Percentiles rank a stretch among this genome's conserved stretches.
These are phyloP conservation scores for Emergomyces pasteurianus DNA, from an alignment of 2,329 filamentous ascomycete species.

Conservation along the genomic window DNA sequence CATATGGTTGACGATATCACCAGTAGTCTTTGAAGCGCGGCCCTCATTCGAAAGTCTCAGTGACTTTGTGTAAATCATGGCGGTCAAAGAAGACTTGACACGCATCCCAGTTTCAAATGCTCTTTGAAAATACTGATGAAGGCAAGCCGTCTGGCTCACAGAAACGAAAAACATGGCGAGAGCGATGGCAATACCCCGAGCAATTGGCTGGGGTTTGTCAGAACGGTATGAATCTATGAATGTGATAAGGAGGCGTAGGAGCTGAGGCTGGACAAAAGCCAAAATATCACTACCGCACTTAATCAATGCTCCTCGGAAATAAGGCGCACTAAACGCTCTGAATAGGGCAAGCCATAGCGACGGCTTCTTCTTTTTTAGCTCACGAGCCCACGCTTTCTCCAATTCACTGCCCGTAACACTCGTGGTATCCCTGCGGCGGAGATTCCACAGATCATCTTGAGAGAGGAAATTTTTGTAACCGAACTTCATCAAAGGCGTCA, in stretches of 20 bases:
- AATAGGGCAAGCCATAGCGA: conserved; percentile 81
- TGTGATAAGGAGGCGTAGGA: conserved; percentile 69
- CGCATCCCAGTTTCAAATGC: conserved; percentile 94
- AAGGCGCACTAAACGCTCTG: conserved; percentile 73
- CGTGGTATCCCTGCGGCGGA: conserved; percentile 70
- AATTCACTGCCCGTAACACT: conserved; percentile 59
- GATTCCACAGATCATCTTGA: conserved; percentile 90
- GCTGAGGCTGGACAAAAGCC: conserved; percentile 81
- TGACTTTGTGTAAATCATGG: conserved; percentile 86
- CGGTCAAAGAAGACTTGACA: conserved; percentile 80
- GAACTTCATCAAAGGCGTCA: conserved; percentile 95
- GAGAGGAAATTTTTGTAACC: conserved; percentile 87
- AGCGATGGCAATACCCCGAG: conserved; percentile 77
- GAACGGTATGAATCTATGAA: conserved; percentile 68
- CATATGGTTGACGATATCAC: conserved; percentile 99
- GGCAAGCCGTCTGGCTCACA: conserved; percentile 70
- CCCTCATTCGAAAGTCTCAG: conserved; percentile 88
- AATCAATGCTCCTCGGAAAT: conserved; percentile 68
- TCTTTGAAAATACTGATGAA: conserved; percentile 96
- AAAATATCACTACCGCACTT: conserved; percentile 80
- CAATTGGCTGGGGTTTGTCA: conserved; percentile 57
- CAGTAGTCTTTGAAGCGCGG: conserved; percentile 74
- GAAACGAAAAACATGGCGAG: conserved; percentile 86
- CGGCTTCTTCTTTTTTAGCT: conserved; percentile 62
- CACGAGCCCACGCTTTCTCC: conserved; percentile 61